phyloP scores from a whole-genome alignment of 2,329 filamentous ascomycete species.

The Ophiosphaerella korrae region DNA sequence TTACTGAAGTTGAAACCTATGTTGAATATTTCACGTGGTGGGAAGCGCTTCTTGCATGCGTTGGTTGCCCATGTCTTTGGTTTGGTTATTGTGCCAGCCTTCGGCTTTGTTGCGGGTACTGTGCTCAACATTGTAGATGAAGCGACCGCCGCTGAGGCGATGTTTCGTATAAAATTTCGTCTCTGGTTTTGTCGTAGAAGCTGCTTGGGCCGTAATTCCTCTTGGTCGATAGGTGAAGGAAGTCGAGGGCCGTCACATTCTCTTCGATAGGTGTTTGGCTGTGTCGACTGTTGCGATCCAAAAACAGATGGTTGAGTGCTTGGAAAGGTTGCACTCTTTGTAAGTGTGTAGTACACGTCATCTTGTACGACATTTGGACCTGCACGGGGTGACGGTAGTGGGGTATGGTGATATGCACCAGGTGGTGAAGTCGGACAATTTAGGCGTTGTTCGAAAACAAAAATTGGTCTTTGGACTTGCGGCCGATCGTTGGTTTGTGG shows the following conservation, averaged over 20 bases:
- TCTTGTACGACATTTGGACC: conserved; percentile 9
- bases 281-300: neutral
- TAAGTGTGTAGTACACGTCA: conserved; percentile 13
- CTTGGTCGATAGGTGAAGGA: neutral
- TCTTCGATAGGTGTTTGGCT: neutral
- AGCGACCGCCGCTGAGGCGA: neutral
- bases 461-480: conserved; percentile 6
- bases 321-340: conserved; percentile 12
- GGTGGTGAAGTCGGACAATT: conserved; percentile 6
- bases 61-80: conserved; percentile 5
- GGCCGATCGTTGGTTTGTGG: neutral
- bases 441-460: neutral
- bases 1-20: conserved; percentile 15
- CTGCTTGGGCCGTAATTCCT: neutral
- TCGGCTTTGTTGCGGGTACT: neutral
- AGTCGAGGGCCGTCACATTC: neutral
- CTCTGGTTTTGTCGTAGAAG: neutral
- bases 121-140: neutral
- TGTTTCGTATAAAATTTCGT: neutral
- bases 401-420: conserved; percentile 11
- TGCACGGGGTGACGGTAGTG: conserved; percentile 16
- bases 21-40: conserved; percentile 17
- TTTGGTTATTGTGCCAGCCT: neutral
- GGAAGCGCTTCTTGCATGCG: neutral
- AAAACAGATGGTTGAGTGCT: neutral